Base-by-base conservation (phyloP, 768 basidiomycete species). In the Pisolithus microcarpus region DNA sequence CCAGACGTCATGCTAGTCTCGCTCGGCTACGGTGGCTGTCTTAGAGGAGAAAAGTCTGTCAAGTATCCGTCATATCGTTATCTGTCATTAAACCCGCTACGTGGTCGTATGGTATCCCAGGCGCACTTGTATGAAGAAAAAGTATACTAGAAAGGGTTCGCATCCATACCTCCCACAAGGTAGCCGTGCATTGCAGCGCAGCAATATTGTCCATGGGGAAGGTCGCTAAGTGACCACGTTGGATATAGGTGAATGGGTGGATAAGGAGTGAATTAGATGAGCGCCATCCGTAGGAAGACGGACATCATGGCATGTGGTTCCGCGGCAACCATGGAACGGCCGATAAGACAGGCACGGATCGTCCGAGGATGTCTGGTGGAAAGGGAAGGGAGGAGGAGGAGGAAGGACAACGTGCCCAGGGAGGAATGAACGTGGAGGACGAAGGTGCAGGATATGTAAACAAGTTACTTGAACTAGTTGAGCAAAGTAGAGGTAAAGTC, bases 101-200 rank as follows among this genome's bases (percentile, higher is more conserved):
- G 43, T 50, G 59, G 53, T 64, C 62, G 51, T 66, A 66, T 53
- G 56, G 62, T 66, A 59, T 57, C 59, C 59, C 54, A 52, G 44
- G 46, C 51, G 43, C 42, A 58, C 49, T 55, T 44, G 44, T 53
- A 49, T 51, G 54, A 57, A 56, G 52, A 56, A 54, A 48, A 49
- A 50, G 28, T 44, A 26, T 21, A 37, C 48, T 19, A 45, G n/a
- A 45, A 38, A 56, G 51, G 51, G 44, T 54, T 40, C 52, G 51
- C 53, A 66, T 66, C 61, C 64, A 42, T 61, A 51, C 57, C 52
- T 42, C 59, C 48, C 10, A 39, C 45, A 36, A 23, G 34, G 46
- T 50, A 54, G 51, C 52, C 53, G 58, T 60, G 52, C 54, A 51
- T 30, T 56, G 53, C 65, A 61, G 54, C 63, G 53, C 65, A 61